A percentile compares a stretch with the other conserved stretches of the same genome.
phyloP scores from a whole-genome alignment of 2,329 filamentous ascomycete genomes.

The Cephalotrichum gorgonifer region DNA sequence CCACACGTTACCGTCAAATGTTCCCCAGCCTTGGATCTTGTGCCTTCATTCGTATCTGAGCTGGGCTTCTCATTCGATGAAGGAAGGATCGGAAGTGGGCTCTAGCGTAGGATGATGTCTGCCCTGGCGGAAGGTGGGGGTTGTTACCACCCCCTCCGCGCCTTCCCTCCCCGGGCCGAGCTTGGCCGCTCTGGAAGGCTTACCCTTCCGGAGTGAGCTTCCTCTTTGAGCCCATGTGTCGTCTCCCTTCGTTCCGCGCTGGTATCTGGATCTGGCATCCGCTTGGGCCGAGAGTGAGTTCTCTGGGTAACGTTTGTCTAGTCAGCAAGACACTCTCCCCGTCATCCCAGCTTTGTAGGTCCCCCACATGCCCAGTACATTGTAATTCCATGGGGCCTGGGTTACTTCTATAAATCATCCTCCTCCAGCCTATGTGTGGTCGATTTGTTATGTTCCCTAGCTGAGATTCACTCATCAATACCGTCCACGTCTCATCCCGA shows the following conservation, averaged over 20 bases:
- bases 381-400: too few species aligned
- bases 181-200: constrained; percentile 1
- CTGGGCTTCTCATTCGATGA: not conserved
- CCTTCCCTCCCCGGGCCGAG: constrained; percentile 3
- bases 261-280: not conserved
- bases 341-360: not conserved
- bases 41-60: not conserved
- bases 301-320: not conserved
- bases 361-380: too few species aligned
- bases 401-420: not conserved
- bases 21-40: not conserved
- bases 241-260: not conserved
- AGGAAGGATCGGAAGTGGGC: not conserved
- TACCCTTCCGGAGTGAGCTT: too few species aligned
- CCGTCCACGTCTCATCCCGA: not conserved
- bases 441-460: not conserved
- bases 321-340: not conserved
- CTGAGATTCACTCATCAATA: not conserved
- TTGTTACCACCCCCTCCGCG: not conserved
- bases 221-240: not conserved
- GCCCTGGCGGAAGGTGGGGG: too few species aligned
- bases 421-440: not conserved
- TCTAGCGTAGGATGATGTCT: too few species aligned
- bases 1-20: not conserved
- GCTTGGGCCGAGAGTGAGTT: not conserved